Percentiles rank a stretch among this genome's conserved stretches.
These are phyloP conservation scores for Glycyrrhiza uralensis DNA, from an alignment of 306 rosid species.

Conservation along the genomic window DNA sequence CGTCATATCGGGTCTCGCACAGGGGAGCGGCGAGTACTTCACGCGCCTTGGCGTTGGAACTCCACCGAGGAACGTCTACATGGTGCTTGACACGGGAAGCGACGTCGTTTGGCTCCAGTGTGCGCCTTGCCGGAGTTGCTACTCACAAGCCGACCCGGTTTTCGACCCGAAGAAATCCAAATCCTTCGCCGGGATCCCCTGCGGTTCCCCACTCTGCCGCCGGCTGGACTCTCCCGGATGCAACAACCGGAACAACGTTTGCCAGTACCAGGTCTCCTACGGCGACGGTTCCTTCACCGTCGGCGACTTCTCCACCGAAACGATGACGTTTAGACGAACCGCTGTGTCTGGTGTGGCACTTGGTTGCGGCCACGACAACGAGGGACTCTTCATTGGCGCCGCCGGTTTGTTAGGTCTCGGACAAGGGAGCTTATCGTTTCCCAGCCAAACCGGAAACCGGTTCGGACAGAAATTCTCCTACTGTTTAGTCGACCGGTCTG, in stretches of 20 bases:
- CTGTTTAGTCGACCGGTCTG: conserved; percentile 76
- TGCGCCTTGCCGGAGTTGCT: conserved; percentile 74
- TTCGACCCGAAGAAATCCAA: conserved; percentile 51
- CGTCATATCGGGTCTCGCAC: conserved; percentile 60
- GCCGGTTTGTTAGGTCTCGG: conserved; percentile 85
- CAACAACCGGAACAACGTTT: conserved; percentile 36
- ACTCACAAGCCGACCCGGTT: conserved; percentile 67
- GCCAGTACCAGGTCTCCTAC: conserved; percentile 77
- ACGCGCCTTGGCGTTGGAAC: conserved; percentile 84
- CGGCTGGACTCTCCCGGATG: conserved; percentile 56
- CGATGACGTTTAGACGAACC: conserved; percentile 62
- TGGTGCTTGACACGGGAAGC: conserved; percentile 86
- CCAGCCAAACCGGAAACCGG: conserved; percentile 49
- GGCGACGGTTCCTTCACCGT: conserved; percentile 80
- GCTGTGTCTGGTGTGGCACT: conserved; percentile 57
- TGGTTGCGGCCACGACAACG: conserved; percentile 86
- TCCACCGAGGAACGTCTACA: conserved; percentile 61
- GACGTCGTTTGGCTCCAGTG: conserved; percentile 88
- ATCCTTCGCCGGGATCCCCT: conserved; percentile 49
- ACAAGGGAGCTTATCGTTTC: conserved; percentile 68
- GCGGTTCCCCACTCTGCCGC: conserved; percentile 60
- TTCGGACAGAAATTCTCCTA: conserved; percentile 77
- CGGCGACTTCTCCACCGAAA: conserved; percentile 75
- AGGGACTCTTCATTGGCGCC: conserved; percentile 69
- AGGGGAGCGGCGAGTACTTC: conserved; percentile 93